phyloP scores from a whole-genome alignment of 78 protist genomes.

The Dictyostelium capitatum region DNA sequence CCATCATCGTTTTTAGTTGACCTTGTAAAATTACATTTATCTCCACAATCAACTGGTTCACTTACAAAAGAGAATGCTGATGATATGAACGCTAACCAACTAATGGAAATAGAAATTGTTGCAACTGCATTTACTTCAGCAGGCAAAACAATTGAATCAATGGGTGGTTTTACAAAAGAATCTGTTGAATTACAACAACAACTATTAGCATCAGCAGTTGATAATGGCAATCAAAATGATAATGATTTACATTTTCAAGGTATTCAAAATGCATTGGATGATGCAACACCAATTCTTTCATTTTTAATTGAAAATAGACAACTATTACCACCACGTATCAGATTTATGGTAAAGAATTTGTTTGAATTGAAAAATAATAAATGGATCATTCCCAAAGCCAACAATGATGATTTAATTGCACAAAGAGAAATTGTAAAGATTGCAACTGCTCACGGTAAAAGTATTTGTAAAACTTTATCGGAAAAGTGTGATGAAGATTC shows the following conservation, averaged over 20 bases:
- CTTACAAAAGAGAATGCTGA: not conserved
- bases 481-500: conserved; percentile 23
- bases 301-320: conserved; percentile 29
- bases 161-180: not conserved
- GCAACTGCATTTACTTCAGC: conserved; percentile 17
- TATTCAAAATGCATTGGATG: conserved; percentile 42
- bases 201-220: not conserved
- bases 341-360: conserved; percentile 72
- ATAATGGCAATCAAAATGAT: too few relatives aligned
- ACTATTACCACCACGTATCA: conserved; percentile 35
- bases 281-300: conserved; percentile 2
- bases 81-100: conserved; percentile 1
- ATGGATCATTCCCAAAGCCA: conserved; percentile 4
- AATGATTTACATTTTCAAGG: not conserved
- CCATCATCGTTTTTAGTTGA: conserved; percentile 9
- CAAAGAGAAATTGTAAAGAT: conserved; percentile 42
- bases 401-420: not conserved
- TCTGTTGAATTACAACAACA: not conserved
- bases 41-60: not conserved
- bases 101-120: conserved; percentile 35
- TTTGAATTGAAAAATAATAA: conserved; percentile 52
- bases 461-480: not conserved
- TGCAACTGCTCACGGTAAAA: conserved; percentile 38
- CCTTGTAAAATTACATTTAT: not conserved
- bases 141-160: conserved; percentile 42